A percentile compares a stretch with the other conserved stretches of the same genome.
phyloP scores from a whole-genome alignment of 176 grass and related monocot genomes.

The Cenchrus fungigraminus region DNA sequence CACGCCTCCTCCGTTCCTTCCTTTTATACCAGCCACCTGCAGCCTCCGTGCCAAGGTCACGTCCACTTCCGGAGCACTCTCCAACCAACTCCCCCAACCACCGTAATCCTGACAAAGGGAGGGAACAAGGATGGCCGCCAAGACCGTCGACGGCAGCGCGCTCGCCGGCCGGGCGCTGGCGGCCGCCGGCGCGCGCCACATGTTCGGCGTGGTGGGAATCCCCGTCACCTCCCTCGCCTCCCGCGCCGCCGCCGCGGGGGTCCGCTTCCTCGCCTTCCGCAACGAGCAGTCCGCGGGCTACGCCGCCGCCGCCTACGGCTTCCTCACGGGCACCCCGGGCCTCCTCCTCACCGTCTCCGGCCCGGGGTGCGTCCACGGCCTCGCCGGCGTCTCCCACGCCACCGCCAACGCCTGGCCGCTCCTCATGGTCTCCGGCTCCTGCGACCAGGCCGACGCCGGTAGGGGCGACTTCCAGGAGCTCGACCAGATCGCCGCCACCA shows the following conservation, averaged over 20 bases:
- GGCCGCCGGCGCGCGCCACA: conserved; percentile 65
- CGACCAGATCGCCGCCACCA: conserved; percentile 81
- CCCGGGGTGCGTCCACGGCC: conserved; percentile 84
- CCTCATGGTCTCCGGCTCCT: conserved; percentile 92
- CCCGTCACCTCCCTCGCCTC: conserved; percentile 87
- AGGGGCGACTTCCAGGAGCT: conserved; percentile 97
- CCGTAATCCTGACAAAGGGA: not conserved
- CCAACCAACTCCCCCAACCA: not conserved
- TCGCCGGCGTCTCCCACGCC: conserved; percentile 89
- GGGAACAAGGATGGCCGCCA: not conserved
- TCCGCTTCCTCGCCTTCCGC: conserved; percentile 90
- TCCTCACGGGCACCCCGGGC: conserved; percentile 66
- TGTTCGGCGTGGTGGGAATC: conserved; percentile 97
- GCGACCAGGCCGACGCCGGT: conserved; percentile 71
- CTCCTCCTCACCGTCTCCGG: conserved; percentile 93
- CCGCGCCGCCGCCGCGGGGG: conserved; percentile 65
- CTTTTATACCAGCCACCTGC: not conserved
- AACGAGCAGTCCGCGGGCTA: conserved; percentile 96
- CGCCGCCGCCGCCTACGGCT: conserved; percentile 85
- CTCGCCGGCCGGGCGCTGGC: conserved; percentile 64
- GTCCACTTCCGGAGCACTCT: not conserved
- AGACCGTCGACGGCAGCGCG: conserved; percentile 67
- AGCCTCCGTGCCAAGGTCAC: not conserved
- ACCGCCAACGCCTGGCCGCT: conserved; percentile 79
- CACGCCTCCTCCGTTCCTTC: not conserved